phyloP scores from a whole-genome alignment of 371 early-diverging fungal genomes.

The Paraphysoderma sedebokerense region DNA sequence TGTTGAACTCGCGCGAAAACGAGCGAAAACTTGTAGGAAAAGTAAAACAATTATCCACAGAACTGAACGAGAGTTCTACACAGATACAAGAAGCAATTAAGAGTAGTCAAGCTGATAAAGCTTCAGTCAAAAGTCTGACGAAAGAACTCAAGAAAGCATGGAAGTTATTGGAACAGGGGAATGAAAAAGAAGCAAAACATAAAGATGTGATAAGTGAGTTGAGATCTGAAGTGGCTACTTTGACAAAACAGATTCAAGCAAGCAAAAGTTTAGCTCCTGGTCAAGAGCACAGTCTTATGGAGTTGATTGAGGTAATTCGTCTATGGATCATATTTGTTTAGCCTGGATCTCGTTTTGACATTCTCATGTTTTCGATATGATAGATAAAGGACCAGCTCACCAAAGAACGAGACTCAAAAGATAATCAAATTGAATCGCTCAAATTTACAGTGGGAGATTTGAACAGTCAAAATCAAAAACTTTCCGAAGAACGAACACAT shows the following conservation, averaged over 20 bases:
- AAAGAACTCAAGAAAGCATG: slow-evolving; percentile 30
- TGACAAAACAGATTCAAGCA: background rate
- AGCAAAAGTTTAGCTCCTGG: background rate
- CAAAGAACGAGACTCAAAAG: background rate
- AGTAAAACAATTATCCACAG: background rate
- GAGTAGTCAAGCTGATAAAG: slow-evolving; percentile 20
- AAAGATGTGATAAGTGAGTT: slow-evolving; percentile 16
- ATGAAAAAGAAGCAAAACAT: slow-evolving; percentile 13
- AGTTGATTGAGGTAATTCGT: background rate
- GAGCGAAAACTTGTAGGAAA: background rate
- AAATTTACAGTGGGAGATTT: background rate
- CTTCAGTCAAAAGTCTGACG: slow-evolving; percentile 15
- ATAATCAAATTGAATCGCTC: background rate
- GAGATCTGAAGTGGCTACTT: slow-evolving; percentile 5
- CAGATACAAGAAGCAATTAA: slow-evolving; percentile 24
- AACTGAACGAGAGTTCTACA: background rate
- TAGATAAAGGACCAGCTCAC: background rate
- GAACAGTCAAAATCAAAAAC: background rate
- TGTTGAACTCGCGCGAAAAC: background rate
- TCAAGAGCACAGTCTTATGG: background rate
- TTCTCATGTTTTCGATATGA: background rate
- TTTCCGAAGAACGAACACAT: background rate
- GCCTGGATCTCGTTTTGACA: background rate
- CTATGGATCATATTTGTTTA: background rate
- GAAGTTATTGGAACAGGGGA: slow-evolving; percentile 22